Base-by-base conservation (phyloP, 2,329 filamentous ascomycete genomes). In the Colletotrichum sp. region DNA sequence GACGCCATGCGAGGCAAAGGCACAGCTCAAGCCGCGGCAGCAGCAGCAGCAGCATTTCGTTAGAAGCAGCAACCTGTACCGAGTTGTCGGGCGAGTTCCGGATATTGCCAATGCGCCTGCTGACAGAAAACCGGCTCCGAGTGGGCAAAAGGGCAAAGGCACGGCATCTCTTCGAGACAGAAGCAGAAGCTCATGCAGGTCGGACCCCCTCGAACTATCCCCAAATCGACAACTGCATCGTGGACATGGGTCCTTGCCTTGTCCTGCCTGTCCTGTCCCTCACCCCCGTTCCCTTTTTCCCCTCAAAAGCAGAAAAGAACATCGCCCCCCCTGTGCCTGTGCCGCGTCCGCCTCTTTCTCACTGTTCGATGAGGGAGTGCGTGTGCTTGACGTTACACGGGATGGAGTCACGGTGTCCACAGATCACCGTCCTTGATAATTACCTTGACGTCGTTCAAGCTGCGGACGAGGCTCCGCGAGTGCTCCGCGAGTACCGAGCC, bases 211-310 rank as follows among this genome's bases (percentile, higher is more conserved):
- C 22, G 36, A n/a, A 34, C 73, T 73, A 75, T 72, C 30, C 73
- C 70, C 73, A 68, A 75, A 72, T 68, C 69, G 69, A 75, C 73
- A 75, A 75, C 63, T 75, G 44, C 39, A 75, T 75, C 73, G 73
- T 59, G 32, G 73, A 27, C 69, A 55, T 64, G 73, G 57, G 57
- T 73, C 39, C 28, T n/a, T 63, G 30, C 19, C 71, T 30, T 16
- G 64, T 22, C 9, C 34, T 30, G 22, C 65, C 59, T 61, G 28
- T 27, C 28, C 57, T 60, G 19, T 44, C 39, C 39, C 39, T 44
- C 39, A 44, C 48, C 48, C 39, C 68, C 28, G 48, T 65, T 55
- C 22, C 60, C 60, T 64, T 68, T 32, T 63, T 28, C 69, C 73
- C 69, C 64, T 72, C 73, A 36, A 72, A 68, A 64, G n/a, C 16